A percentile compares a stretch with the other conserved stretches of the same genome.
Conservation (phyloP, 2,329 filamentous ascomycete genomes). For the Malbranchea cinnamomea region DNA sequence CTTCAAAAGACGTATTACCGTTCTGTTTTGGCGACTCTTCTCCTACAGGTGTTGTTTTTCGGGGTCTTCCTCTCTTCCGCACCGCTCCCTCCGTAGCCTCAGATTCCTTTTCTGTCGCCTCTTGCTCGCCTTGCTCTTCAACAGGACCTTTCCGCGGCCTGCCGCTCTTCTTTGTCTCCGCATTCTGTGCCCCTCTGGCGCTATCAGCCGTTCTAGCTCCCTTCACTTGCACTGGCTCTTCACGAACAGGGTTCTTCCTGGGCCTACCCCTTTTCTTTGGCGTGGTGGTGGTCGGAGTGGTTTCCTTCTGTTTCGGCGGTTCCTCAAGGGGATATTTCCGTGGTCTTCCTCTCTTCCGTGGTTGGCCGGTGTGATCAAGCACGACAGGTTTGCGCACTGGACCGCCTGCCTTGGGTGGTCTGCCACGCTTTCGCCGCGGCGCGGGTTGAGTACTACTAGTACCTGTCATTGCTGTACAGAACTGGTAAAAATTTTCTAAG, state of each 20-base stretch:
- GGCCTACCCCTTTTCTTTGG: constrained; percentile 7
- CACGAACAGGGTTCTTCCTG: constrained; percentile 4
- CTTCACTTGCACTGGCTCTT: neutral
- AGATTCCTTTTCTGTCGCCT: no score
- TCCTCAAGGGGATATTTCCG: constrained; percentile 4
- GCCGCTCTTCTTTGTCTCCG: constrained; percentile 4
- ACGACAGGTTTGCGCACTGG: constrained; percentile 7
- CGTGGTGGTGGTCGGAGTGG: neutral
- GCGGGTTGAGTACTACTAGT: neutral
- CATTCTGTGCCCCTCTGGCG: no score
- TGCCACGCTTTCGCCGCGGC: constrained; percentile 9
- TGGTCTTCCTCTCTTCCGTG: constrained; percentile 10
- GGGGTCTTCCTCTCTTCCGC: no score
- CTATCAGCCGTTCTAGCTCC: no score
- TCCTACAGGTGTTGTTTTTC: constrained; percentile 1
- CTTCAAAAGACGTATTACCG: no score
- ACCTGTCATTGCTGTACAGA: neutral
- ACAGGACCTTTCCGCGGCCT: constrained; percentile 6
- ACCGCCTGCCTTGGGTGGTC: constrained; percentile 8
- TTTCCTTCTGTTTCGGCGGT: no score
- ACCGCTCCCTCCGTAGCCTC: no score
- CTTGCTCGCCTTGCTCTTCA: no score
- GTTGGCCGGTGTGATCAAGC: constrained; percentile 6
- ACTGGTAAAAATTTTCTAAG: neutral
- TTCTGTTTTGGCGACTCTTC: no score